Evolutionary conservation across 129 eudicot species (phyloP).

Genomic region (Erigeron canadensis): DNA sequence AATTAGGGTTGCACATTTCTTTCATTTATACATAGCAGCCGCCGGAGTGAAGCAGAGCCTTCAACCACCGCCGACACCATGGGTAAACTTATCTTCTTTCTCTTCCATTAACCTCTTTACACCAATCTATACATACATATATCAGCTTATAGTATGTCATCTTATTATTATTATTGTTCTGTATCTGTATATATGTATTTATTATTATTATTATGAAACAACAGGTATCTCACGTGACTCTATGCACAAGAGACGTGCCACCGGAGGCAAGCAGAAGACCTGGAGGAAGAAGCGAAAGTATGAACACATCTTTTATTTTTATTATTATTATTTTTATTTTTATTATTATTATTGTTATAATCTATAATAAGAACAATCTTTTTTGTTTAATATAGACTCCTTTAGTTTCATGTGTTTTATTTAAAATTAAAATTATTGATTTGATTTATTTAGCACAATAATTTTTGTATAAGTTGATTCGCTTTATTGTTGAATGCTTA

Average conservation of each 20-base stretch:
- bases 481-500: neutral
- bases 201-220: neutral
- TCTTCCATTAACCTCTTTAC: neutral
- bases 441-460: too few species aligned
- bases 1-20: constrained; percentile 2
- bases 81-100: constrained; percentile 9
- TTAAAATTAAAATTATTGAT: too few species aligned
- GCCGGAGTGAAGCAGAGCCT: constrained; percentile 7
- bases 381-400: too few species aligned
- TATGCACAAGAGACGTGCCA: constrained; percentile 33
- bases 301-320: neutral
- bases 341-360: neutral
- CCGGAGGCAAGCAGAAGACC: constrained; percentile 34
- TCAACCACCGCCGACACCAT: constrained; percentile 17
- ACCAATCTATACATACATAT: neutral
- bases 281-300: constrained; percentile 41
- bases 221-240: constrained; percentile 33
- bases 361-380: too few species aligned
- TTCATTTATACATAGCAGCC: neutral
- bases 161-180: neutral
- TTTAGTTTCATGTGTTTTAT: too few species aligned
- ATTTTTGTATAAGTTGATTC: too few species aligned
- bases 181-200: too few species aligned
- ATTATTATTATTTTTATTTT: neutral
- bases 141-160: neutral